Conservation (phyloP, 129 eudicot genomes). For the Flaveria trinervia region DNA sequence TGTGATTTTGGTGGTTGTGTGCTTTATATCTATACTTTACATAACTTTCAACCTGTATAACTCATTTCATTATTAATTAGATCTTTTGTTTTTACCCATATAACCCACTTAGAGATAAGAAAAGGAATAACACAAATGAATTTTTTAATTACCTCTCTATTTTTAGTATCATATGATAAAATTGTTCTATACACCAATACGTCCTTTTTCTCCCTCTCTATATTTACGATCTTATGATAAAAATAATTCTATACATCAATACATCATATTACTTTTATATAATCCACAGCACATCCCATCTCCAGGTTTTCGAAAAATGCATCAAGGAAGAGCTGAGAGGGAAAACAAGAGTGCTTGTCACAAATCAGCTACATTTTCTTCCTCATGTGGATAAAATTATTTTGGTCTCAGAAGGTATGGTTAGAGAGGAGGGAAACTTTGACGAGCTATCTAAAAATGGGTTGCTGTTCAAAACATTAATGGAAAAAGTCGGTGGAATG, state of each 20-base stretch:
- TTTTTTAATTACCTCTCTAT: neutral
- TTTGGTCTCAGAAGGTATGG: constrained; percentile 74
- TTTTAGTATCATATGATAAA: neutral
- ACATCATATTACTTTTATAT: neutral
- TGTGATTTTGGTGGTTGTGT: neutral
- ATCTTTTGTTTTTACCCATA: neutral
- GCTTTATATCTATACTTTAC: neutral
- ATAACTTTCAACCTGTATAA: neutral
- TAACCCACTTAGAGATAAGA: neutral
- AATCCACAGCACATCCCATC: neutral
- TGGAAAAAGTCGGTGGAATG: constrained; percentile 96
- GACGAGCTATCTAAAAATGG: constrained; percentile 80
- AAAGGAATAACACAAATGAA: neutral
- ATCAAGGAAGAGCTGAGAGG: constrained; percentile 80
- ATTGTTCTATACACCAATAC: neutral
- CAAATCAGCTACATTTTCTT: constrained; percentile 96
- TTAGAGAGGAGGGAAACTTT: constrained; percentile 91
- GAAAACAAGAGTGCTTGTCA: constrained; percentile 89
- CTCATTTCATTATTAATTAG: neutral
- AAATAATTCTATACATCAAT: neutral
- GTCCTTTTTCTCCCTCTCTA: neutral
- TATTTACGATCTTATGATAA: neutral
- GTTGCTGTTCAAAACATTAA: constrained; percentile 59
- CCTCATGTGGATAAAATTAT: constrained; percentile 87
- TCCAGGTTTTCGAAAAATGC: constrained; percentile 80